Evolutionary conservation across 2,329 filamentous ascomycete species (phyloP), one percentile per base, ranked within the genome.

Genomic region (Talaromyces sp.): DNA sequence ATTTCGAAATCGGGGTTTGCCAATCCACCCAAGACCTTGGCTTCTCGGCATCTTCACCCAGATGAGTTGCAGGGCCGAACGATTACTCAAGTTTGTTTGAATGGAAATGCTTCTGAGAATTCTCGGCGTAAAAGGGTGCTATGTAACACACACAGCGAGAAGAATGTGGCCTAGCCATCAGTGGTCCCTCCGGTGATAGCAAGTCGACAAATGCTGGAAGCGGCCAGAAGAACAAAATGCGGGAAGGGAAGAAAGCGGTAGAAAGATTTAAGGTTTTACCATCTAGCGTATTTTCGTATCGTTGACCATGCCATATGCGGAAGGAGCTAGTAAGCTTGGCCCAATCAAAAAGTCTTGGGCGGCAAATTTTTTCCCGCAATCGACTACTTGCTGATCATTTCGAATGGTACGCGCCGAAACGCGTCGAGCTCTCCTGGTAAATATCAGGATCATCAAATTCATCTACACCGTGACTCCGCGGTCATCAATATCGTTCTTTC

Each of bases 1-100:
- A 37, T 39, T 39, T 56, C 33, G 52, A 56, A 56, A 25, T 56
- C 33, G 33, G 52, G 52, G 33, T 56, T 59, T 59, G 56, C 56
- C 37, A 45, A 59, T 15, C 56, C 56, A 41, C 22, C 37, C 56
- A 59, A 59, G 56, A 59, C 56, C 56, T 59, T 59, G 56, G 56
- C 35, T 58, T 17, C 39, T 43, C 56, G 56, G 56, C 56, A 59
- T 33, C 37, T n/a, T 59, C 25, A 45, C 56, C 56, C 39, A 27
- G 25, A 45, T 27, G 56, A 43, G 56, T n/a, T 33, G 37, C 22
- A 43, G 13, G 15, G 13, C 56, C 39, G 37, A 43, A 37, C 22
- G 9, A 13, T 15, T 22, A 45, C 15, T n/a, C 39, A 45, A 59
- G 15, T n/a, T 11, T 45, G 15, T n/a, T 11, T 45, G 56, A 43